Percentiles rank a stretch among this genome's conserved stretches.
Conservation (phyloP, 2,329 filamentous ascomycete genomes). For the Cyphellophora attinorum region DNA sequence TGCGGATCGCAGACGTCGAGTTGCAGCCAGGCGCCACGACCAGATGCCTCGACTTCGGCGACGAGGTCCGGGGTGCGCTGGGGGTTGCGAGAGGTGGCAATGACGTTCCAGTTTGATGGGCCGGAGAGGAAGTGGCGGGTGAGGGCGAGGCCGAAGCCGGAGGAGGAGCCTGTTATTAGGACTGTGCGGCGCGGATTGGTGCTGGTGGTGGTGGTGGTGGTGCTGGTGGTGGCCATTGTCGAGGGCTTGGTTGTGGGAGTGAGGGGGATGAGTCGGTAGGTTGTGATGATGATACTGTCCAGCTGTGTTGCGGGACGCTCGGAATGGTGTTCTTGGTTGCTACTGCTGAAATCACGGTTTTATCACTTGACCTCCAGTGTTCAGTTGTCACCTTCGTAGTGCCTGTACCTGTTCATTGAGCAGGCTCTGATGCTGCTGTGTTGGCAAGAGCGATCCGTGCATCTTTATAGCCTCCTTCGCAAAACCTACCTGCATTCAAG, state of each 20-base stretch:
- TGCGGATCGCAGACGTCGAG: slow-evolving; percentile 11
- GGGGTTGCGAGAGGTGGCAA: slow-evolving; percentile 19
- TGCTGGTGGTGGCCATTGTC: not conserved
- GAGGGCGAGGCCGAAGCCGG: slow-evolving; percentile 18
- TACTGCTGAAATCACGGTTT: too few relatives aligned
- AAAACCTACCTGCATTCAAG: too few relatives aligned
- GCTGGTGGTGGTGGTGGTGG: not conserved
- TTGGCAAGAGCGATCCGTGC: too few relatives aligned
- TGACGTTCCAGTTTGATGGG: slow-evolving; percentile 19
- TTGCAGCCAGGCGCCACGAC: slow-evolving; percentile 9
- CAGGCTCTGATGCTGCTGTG: too few relatives aligned
- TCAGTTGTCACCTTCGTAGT: too few relatives aligned
- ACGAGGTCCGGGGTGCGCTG: slow-evolving; percentile 9
- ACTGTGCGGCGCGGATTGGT: slow-evolving; percentile 9
- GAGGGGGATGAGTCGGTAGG: slow-evolving; percentile 20
- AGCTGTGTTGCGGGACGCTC: too few relatives aligned
- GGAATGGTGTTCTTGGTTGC: too few relatives aligned
- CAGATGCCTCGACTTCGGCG: slow-evolving; percentile 6
- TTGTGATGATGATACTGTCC: too few relatives aligned
- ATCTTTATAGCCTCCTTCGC: too few relatives aligned
- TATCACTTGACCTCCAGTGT: too few relatives aligned
- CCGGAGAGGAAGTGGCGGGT: slow-evolving; percentile 8
- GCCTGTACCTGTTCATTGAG: too few relatives aligned
- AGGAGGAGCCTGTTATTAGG: slow-evolving; percentile 21
- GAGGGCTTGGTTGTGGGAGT: not conserved